Base-by-base conservation (phyloP, 2,329 filamentous ascomycete genomes). In the Paracoccidioides brasiliensis region DNA sequence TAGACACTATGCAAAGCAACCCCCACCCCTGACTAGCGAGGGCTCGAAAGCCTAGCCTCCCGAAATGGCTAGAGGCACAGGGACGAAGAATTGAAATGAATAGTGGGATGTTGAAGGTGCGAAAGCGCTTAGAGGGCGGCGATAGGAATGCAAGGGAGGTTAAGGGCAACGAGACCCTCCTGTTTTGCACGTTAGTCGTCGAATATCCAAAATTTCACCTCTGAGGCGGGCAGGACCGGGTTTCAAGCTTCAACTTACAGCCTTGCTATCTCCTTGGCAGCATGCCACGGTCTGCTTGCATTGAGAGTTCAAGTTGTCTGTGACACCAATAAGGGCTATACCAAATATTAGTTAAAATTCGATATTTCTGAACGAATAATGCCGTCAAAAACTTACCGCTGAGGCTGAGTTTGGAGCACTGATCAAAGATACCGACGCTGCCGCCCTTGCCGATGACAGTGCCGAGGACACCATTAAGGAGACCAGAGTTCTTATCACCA, bases 381-480 rank as follows among this genome's bases (percentile, higher is more conserved):
- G 14, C 45, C 22, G 33, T 30, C 3, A 12, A 30, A 14, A 37
- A 57, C 69, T 53, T 64, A 71, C 69, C 48, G 55, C 63, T 57
- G 53, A 70, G 37, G 44, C 64, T 61, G 43, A 72, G 64, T 65
- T 71, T 70, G 64, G 69, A 70, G 69, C 70, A 72, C 66, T 70
- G 64, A 60, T 71, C 63, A 63, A 72, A 71, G 59, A 72, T 64
- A 64, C 66, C 68, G 33, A 71, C 59, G 58, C 68, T 66, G 52
- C 66, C 57, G 45, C 68, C 65, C 53, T 67, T 66, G 57, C 60
- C 58, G 57, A 71, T 60, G 32, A 72, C 62, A 62, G 67, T 64
- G 60, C 58, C 59, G 55, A 72, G 66, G 38, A 63, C 59, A 59
- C 68, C 68, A 49, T 61, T 61, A 14, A 71, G 68, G 38, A 68